Base-by-base conservation (phyloP, 768 basidiomycete species). In the Jaapia argillacea region DNA sequence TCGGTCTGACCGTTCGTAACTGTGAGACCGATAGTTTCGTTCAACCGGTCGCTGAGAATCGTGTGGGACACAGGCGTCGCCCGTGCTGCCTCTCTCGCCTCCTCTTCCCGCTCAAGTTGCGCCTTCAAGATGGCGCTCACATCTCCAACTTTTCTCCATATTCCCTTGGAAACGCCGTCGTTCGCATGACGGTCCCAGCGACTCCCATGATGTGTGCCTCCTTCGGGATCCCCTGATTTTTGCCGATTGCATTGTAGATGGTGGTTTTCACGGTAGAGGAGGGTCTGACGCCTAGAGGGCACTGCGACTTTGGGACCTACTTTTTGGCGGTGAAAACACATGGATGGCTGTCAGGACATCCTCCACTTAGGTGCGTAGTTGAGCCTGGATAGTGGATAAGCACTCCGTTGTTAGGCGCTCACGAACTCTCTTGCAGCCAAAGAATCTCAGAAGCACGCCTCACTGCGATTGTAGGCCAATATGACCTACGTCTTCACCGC, bases 231-330 rank as follows among this genome's bases (percentile, higher is more conserved):
- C 60, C 58, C 6, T 79, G 51, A 27, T 63, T 61, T 36, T 61
- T 48, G 0, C 67, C 67, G 0, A 81, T 56, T 2, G 76, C 74
- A 26, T 68, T 56, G 55, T 76, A 81, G 3, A 82, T 65, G 0
- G 80, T 82, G 21, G 81, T 79, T 57, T 84, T 85, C n/a, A 81
- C 81, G 10, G 75, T n/a, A n/a, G n/a, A n/a, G n/a, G n/a, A n/a
- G n/a, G 55, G 45, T 5, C 53, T 61, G 14, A 60, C 45, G 10
- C 57, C 48, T 40, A 1, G 54, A 51, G 4, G 24, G 20, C 24
- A 20, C 27, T 40, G n/a, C 14, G 6, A 42, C 31, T 25, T 44
- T 5, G 24, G 31, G 21, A 47, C 16, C 24, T 38, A 23, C 14
- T 33, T 5, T 13, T n/a, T n/a, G n/a, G n/a, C n/a, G n/a, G n/a